phyloP scores from a whole-genome alignment of 140 eudicot genomes.

The Senecio squalidus region DNA sequence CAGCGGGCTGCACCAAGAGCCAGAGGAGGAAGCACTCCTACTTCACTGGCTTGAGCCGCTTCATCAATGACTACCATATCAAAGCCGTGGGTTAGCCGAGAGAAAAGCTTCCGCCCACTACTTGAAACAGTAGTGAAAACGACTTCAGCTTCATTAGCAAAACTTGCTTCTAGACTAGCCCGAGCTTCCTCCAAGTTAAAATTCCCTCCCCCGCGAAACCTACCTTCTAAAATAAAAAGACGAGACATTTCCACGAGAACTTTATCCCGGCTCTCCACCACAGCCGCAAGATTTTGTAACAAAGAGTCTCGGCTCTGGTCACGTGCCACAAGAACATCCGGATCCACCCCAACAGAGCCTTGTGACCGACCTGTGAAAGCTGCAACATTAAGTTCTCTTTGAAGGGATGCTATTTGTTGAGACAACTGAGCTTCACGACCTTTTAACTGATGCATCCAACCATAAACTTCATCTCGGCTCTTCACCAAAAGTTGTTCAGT shows the following conservation, averaged over 20 bases:
- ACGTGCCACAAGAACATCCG: slow-evolving; percentile 85
- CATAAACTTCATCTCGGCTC: slow-evolving; percentile 71
- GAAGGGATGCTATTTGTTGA: slow-evolving; percentile 74
- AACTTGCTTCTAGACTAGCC: slow-evolving; percentile 93
- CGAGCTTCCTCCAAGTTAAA: slow-evolving; percentile 96
- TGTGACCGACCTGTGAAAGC: slow-evolving; percentile 85
- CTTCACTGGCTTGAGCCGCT: slow-evolving; percentile 99
- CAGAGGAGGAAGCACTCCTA: slow-evolving; percentile 88
- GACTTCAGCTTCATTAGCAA: slow-evolving; percentile 96
- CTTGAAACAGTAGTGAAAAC: slow-evolving; percentile 96
- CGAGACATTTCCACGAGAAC: slow-evolving; percentile 89
- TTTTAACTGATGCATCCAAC: slow-evolving; percentile 82
- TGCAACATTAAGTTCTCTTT: slow-evolving; percentile 66
- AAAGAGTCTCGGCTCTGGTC: slow-evolving; percentile 86
- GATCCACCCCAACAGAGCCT: slow-evolving; percentile 97
- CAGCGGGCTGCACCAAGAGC: slow-evolving; percentile 98
- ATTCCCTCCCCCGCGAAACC: slow-evolving; percentile 63
- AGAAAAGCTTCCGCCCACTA: slow-evolving; percentile 89
- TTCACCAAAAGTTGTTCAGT: slow-evolving; percentile 79
- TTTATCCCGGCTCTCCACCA: slow-evolving; percentile 85
- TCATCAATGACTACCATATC: slow-evolving; percentile 99
- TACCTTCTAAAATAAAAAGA: slow-evolving; percentile 68
- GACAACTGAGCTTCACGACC: slow-evolving; percentile 77
- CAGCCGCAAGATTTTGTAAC: slow-evolving; percentile 92
- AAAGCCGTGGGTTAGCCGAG: slow-evolving; percentile 93